A percentile compares a stretch with the other conserved stretches of the same genome.
These are phyloP conservation scores for Pythium scleroteichum DNA, from an alignment of 352 stramenopile genomes.

Conservation along the genomic window DNA sequence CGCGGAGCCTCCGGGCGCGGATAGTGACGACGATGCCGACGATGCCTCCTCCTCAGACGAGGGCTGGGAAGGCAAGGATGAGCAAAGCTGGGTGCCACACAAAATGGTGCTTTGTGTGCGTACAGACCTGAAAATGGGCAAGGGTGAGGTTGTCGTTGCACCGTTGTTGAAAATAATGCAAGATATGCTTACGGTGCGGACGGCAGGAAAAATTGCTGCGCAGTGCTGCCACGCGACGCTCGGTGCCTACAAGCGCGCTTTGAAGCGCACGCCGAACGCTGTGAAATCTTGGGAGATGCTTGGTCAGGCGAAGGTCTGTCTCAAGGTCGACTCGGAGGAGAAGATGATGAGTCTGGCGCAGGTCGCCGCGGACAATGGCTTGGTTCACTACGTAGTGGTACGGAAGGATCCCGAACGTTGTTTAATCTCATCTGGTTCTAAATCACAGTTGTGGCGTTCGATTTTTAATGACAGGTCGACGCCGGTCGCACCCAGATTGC, in stretches of 20 bases:
- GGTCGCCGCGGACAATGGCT: conserved; percentile 54
- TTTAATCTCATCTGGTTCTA: background rate
- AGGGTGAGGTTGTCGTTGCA: conserved; percentile 52
- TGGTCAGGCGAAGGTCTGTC: conserved; percentile 83
- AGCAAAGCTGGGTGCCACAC: conserved; percentile 62
- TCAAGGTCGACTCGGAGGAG: conserved; percentile 86
- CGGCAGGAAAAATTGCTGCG: conserved; percentile 77
- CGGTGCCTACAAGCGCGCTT: conserved; percentile 93
- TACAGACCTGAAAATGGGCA: conserved; percentile 95
- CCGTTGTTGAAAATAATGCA: background rate
- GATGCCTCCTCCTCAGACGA: conserved; percentile 43
- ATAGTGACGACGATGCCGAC: conserved; percentile 17
- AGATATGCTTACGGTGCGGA: too few species aligned
- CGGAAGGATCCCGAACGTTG: conserved; percentile 3
- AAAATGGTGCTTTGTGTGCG: conserved; percentile 96
- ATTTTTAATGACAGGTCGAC: conserved; percentile 45
- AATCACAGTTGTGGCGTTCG: background rate
- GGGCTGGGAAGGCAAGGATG: conserved; percentile 68
- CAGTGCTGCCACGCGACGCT: conserved; percentile 92
- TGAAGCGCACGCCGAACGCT: conserved; percentile 70
- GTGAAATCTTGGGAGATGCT: conserved; percentile 80
- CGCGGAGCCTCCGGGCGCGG: background rate
- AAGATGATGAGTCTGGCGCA: conserved; percentile 74
- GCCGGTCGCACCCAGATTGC: conserved; percentile 86
- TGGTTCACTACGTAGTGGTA: conserved; percentile 86